A percentile compares a stretch with the other conserved stretches of the same genome.
Evolutionary conservation across 2,329 filamentous ascomycete species (phyloP).

Genomic region (Trichocomaceae sp.): DNA sequence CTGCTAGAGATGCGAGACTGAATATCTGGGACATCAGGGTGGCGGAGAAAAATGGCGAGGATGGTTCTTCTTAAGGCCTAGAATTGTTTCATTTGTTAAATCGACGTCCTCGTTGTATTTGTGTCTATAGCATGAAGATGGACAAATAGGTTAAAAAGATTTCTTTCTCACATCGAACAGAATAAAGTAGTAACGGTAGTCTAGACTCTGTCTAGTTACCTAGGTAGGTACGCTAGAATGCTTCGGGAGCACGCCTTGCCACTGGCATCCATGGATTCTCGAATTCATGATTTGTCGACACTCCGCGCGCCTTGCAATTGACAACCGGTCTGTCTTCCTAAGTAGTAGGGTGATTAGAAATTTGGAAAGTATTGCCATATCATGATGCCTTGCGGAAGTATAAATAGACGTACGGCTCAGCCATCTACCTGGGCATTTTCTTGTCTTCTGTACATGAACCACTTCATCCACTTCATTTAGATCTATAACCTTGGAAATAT

Average conservation of each 20-base stretch:
- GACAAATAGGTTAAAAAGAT: neutral
- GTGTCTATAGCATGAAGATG: neutral
- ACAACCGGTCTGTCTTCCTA: neutral
- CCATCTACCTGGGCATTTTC: neutral
- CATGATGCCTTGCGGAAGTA: neutral
- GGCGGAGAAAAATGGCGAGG: conserved; percentile 21
- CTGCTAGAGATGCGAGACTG: conserved; percentile 29
- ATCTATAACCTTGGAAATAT: too few relatives aligned
- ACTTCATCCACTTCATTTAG: neutral
- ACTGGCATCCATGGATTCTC: neutral
- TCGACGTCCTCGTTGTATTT: neutral
- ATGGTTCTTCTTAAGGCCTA: neutral
- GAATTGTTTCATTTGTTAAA: neutral
- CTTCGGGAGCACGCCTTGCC: conserved; percentile 2
- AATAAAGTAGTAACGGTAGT: too few relatives aligned
- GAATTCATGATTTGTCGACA: neutral
- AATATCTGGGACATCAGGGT: conserved; percentile 34
- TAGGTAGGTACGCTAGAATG: neutral
- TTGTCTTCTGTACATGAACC: neutral
- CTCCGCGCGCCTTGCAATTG: neutral
- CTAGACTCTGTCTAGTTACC: too few relatives aligned
- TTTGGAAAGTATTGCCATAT: neutral
- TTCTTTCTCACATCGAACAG: neutral
- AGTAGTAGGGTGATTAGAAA: neutral
- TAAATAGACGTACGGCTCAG: conserved; percentile 1